These are phyloP conservation scores for Psilocybe cubensis DNA, from an alignment of 768 basidiomycete species.

Conservation along the genomic window DNA sequence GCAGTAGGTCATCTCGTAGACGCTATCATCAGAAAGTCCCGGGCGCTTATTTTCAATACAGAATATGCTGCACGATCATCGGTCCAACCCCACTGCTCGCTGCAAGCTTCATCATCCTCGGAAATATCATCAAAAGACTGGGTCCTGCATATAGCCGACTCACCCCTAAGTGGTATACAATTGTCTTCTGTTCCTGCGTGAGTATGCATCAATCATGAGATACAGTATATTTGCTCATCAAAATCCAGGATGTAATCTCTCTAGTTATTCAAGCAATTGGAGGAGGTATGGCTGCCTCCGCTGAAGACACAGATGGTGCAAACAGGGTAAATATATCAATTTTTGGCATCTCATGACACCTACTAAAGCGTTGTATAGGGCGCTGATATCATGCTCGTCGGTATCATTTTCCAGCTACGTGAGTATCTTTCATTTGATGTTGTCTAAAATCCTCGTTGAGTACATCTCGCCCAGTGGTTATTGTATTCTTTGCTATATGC, in stretches of 20 bases:
- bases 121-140: conserved; percentile 43
- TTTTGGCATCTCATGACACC: background rate
- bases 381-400: conserved; percentile 53
- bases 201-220: conserved; percentile 4
- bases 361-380: conserved; percentile 33
- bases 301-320: conserved; percentile 17
- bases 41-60: conserved; percentile 12
- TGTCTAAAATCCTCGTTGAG: background rate
- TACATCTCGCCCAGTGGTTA: conserved; percentile 33
- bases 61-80: conserved; percentile 48
- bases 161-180: conserved; percentile 40
- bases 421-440: background rate
- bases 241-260: conserved; percentile 50
- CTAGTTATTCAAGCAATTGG: conserved; percentile 60
- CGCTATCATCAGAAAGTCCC: background rate
- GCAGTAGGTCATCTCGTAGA: conserved; percentile 42
- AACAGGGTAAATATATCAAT: conserved; percentile 7
- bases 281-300: conserved; percentile 49
- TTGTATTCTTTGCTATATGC: conserved; percentile 40
- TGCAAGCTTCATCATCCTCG: conserved; percentile 58
- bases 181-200: conserved; percentile 40
- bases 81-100: conserved; percentile 62
- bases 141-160: conserved; percentile 56
- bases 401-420: conserved; percentile 53
- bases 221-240: too few relatives aligned